Conservation (phyloP, 108 stramenopile species). For the Cylindrotheca closterium region DNA sequence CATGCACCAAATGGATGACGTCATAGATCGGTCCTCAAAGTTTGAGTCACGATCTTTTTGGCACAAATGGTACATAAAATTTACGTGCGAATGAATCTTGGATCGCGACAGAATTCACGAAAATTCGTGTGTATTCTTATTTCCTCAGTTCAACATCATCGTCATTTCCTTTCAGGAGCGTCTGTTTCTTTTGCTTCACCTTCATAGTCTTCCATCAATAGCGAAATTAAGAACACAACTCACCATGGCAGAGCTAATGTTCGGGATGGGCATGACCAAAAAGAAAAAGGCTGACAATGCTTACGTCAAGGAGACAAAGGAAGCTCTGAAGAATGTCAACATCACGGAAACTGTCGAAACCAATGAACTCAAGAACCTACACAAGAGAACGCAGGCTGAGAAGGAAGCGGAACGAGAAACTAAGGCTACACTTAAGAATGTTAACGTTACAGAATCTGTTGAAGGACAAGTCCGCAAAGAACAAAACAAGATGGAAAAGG, state of each 20-base stretch:
- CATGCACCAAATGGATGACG: too few species aligned
- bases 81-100: too few species aligned
- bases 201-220: too few species aligned
- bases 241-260: slow-evolving; percentile 44
- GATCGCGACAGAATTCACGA: too few species aligned
- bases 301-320: slow-evolving; percentile 25
- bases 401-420: slow-evolving; percentile 16
- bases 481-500: slow-evolving; percentile 24
- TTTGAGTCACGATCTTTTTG: too few species aligned
- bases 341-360: slow-evolving; percentile 34
- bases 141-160: too few species aligned
- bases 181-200: too few species aligned
- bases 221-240: background rate
- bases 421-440: slow-evolving; percentile 19
- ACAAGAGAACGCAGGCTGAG: slow-evolving; percentile 17
- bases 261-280: slow-evolving; percentile 40
- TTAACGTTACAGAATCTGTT: slow-evolving; percentile 28
- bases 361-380: slow-evolving; percentile 12
- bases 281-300: slow-evolving; percentile 25
- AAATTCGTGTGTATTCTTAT: too few species aligned
- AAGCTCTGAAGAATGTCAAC: slow-evolving; percentile 19
- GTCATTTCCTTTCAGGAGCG: too few species aligned
- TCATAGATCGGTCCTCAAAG: too few species aligned
- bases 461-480: slow-evolving; percentile 31
- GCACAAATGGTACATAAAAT: too few species aligned